phyloP scores from a whole-genome alignment of 225 moss, liverwort and hornwort genomes.

The Polytrichum formosum region DNA sequence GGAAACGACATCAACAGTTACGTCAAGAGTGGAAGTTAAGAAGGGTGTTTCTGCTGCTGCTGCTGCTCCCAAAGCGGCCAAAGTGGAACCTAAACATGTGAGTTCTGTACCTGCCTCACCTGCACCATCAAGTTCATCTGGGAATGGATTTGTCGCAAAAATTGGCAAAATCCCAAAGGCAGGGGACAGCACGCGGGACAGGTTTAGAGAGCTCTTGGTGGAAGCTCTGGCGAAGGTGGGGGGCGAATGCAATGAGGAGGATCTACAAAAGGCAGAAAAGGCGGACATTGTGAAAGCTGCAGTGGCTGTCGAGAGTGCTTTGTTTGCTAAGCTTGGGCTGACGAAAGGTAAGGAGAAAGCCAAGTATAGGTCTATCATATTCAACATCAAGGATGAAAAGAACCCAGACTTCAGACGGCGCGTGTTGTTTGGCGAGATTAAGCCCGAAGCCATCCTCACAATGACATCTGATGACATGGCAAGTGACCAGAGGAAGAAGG shows the following conservation, averaged over 20 bases:
- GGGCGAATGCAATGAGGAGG: slow-evolving; percentile 51
- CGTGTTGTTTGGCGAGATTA: slow-evolving; percentile 75
- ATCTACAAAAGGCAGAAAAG: slow-evolving; percentile 44
- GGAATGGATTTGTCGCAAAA: slow-evolving; percentile 33
- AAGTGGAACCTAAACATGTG: slow-evolving; percentile 33
- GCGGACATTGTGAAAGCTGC: slow-evolving; percentile 49
- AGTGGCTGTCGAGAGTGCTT: slow-evolving; percentile 57
- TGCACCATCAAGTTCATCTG: slow-evolving; percentile 7
- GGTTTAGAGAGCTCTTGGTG: slow-evolving; percentile 55
- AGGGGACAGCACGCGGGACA: slow-evolving; percentile 64
- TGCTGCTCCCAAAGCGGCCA: slow-evolving; percentile 23
- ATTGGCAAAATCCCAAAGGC: slow-evolving; percentile 57
- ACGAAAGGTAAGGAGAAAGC: slow-evolving; percentile 46
- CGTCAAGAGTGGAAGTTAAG: slow-evolving; percentile 27
- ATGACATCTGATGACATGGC: slow-evolving; percentile 92
- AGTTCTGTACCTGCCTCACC: slow-evolving; percentile 14
- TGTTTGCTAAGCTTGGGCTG: slow-evolving; percentile 78
- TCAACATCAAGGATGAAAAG: slow-evolving; percentile 88
- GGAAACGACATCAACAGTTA: slow-evolving; percentile 27
- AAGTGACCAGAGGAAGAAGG: slow-evolving; percentile 78
- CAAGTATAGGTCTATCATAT: slow-evolving; percentile 78
- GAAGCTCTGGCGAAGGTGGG: slow-evolving; percentile 70
- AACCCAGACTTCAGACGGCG: slow-evolving; percentile 91
- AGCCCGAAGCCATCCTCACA: slow-evolving; percentile 52
- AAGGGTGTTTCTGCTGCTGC: slow-evolving; percentile 17